Evolutionary conservation across 345 rosid species (phyloP).

Genomic region (Xanthoceras sorbifolium): DNA sequence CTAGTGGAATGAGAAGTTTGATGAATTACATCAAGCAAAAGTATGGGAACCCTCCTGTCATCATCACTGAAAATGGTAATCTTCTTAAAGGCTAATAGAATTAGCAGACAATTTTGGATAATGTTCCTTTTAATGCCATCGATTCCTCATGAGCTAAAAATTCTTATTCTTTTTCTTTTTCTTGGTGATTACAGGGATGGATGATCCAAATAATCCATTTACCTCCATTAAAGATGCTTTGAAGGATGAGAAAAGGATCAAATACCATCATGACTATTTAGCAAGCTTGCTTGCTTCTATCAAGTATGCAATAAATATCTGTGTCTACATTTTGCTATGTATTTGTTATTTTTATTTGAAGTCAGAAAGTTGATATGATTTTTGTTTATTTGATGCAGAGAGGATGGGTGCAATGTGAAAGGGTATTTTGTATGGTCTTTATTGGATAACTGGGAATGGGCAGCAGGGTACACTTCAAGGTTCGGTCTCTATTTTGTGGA

Average conservation of each 20-base stretch:
- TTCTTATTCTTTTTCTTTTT: constrained; percentile 11
- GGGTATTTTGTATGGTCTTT: constrained; percentile 94
- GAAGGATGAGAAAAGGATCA: constrained; percentile 81
- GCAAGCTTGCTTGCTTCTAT: constrained; percentile 76
- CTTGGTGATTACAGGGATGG: constrained; percentile 71
- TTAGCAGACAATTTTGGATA: neutral
- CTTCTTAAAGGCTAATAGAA: neutral
- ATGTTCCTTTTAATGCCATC: neutral
- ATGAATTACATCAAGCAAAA: constrained; percentile 71
- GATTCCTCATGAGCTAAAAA: neutral
- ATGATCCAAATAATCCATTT: constrained; percentile 59
- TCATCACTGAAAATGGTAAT: constrained; percentile 71
- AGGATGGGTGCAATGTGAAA: constrained; percentile 95
- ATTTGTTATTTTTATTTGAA: neutral
- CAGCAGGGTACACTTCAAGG: constrained; percentile 83
- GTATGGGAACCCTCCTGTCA: constrained; percentile 60
- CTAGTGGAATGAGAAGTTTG: constrained; percentile 60
- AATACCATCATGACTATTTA: constrained; percentile 77
- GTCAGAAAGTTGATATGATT: neutral
- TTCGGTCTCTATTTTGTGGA: constrained; percentile 93
- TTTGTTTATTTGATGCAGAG: constrained; percentile 41
- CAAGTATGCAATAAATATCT: constrained; percentile 38
- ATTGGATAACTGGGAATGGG: constrained; percentile 97
- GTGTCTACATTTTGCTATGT: neutral
- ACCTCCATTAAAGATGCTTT: constrained; percentile 57